Evolutionary conservation across 2,329 filamentous ascomycete genomes (phyloP).

Genomic region (Beauveria asiatica): DNA sequence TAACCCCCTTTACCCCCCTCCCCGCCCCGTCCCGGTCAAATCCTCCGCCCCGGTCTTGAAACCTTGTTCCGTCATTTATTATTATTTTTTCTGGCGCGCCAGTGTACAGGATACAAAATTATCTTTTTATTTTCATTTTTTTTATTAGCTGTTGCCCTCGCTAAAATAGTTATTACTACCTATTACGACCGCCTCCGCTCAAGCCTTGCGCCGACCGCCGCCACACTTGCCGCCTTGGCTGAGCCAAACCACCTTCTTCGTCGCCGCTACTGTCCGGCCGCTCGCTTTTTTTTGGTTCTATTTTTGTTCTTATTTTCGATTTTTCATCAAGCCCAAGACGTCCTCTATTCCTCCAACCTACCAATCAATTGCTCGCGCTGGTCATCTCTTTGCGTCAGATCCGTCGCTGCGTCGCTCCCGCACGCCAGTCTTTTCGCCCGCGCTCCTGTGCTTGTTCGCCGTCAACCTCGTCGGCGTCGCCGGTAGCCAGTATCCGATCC

Average conservation of each 20-base stretch:
- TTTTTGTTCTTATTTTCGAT: neutral
- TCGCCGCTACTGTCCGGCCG: constrained; percentile 3
- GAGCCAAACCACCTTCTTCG: neutral
- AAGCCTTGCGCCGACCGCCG: constrained; percentile 7
- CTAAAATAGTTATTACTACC: neutral
- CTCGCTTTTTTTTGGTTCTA: neutral
- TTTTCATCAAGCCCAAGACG: neutral
- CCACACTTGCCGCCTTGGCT: constrained; percentile 6
- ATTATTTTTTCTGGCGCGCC: neutral
- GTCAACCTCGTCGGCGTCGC: neutral
- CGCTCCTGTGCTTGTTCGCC: neutral
- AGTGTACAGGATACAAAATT: neutral
- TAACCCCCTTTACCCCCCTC: neutral
- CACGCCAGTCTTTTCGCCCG: neutral
- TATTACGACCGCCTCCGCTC: neutral
- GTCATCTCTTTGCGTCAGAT: neutral
- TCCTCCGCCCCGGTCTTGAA: neutral
- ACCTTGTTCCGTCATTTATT: neutral
- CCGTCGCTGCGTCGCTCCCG: neutral
- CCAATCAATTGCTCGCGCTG: neutral
- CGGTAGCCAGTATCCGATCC: neutral
- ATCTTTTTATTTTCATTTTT: neutral
- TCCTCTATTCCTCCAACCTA: neutral
- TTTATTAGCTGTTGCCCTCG: neutral
- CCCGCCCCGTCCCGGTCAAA: neutral